phyloP scores from a whole-genome alignment of 192 early-diverging fungal species.

The Phycomyces blakesleeanus region DNA sequence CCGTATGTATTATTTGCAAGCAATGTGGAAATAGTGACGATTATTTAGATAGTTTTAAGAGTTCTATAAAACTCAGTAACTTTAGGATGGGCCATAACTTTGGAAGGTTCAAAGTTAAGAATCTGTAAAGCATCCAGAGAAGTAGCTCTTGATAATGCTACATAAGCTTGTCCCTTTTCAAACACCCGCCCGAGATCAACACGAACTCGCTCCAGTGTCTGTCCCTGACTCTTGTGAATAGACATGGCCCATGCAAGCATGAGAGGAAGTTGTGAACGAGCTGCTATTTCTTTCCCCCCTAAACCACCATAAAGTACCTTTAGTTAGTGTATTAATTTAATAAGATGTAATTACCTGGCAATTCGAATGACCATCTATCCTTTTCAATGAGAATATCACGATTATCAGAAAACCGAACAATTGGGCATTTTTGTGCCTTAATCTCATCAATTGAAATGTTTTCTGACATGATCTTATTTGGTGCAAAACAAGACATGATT shows the following conservation, averaged over 20 bases:
- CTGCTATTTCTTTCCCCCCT: slow-evolving; percentile 20
- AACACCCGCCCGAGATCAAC: slow-evolving; percentile 76
- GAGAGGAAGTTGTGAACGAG: slow-evolving; percentile 59
- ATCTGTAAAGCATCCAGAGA: slow-evolving; percentile 64
- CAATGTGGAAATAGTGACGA: too few relatives aligned
- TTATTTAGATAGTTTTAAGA: slow-evolving; percentile 4
- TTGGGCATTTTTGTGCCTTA: slow-evolving; percentile 29
- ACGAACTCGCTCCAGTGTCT: slow-evolving; percentile 71
- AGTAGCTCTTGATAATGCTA: slow-evolving; percentile 73
- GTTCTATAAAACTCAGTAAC: slow-evolving; percentile 64
- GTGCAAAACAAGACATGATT: not conserved
- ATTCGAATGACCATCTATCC: slow-evolving; percentile 53
- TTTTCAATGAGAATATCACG: slow-evolving; percentile 47
- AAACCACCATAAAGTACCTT: not conserved
- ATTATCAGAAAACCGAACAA: slow-evolving; percentile 38
- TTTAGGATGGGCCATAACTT: slow-evolving; percentile 66
- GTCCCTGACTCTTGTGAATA: slow-evolving; percentile 84
- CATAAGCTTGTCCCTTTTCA: slow-evolving; percentile 79
- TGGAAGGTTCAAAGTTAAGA: slow-evolving; percentile 54
- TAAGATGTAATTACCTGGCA: slow-evolving; percentile 31
- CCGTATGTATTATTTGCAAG: too few relatives aligned
- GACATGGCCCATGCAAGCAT: slow-evolving; percentile 78
- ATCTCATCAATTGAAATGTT: slow-evolving; percentile 15
- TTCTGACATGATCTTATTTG: not conserved
- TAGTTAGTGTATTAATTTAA: not conserved